phyloP scores from a whole-genome alignment of 1,284 basidiomycete genomes.

The Cystobasidium sp. region DNA sequence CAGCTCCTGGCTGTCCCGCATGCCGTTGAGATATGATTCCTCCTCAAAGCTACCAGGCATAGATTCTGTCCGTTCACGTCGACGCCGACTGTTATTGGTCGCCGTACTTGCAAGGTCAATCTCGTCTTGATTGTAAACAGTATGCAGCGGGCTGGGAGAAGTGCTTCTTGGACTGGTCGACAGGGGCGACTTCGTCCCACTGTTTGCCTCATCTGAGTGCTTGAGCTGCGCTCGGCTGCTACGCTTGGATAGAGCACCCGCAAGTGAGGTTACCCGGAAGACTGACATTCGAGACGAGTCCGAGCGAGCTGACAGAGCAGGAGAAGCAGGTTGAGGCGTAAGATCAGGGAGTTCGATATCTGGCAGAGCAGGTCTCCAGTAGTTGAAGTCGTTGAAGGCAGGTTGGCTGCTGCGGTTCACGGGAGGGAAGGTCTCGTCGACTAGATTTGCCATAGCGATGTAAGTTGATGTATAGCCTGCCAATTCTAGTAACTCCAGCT shows the following conservation, averaged over 20 bases:
- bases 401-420: slow-evolving; percentile 84
- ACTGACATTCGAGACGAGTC: slow-evolving; percentile 60
- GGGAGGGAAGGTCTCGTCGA: slow-evolving; percentile 99
- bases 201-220: slow-evolving; percentile 17
- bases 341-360: slow-evolving; percentile 75
- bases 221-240: slow-evolving; percentile 32
- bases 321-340: slow-evolving; percentile 75
- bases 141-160: slow-evolving; percentile 44
- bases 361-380: slow-evolving; percentile 81
- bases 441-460: slow-evolving; percentile 96
- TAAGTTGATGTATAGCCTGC: slow-evolving; percentile 98
- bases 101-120: slow-evolving; percentile 25
- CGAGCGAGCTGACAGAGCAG: slow-evolving; percentile 86
- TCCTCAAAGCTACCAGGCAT: slow-evolving; percentile 54
- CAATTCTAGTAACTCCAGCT: slow-evolving; percentile 93
- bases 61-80: slow-evolving; percentile 41
- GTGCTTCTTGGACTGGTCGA: slow-evolving; percentile 46
- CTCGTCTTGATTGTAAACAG: slow-evolving; percentile 46
- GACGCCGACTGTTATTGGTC: slow-evolving; percentile 43
- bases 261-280: slow-evolving; percentile 48
- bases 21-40: slow-evolving; percentile 50
- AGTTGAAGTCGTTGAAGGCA: slow-evolving; percentile 97
- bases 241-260: slow-evolving; percentile 48
- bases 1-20: slow-evolving; percentile 38
- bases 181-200: slow-evolving; percentile 24